Base-by-base conservation (phyloP, 805 yeast species). In the Metschnikowia noctiluminum region DNA sequence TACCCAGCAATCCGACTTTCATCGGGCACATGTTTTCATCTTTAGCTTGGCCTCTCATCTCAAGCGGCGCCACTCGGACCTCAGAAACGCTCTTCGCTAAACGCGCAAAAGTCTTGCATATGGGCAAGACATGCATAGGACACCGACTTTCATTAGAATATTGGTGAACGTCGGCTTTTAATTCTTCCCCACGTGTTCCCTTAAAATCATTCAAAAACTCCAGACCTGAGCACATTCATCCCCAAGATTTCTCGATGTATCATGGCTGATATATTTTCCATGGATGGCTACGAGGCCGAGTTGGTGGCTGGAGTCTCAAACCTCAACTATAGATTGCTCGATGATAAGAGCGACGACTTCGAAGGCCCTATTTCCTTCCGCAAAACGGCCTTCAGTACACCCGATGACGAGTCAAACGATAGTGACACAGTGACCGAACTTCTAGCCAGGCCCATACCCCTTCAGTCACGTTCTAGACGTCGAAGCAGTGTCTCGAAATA, bases 241-340 rank as follows among this genome's bases (percentile, higher is more conserved):
- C 21, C 21, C 4, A 30, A 10, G 6, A 2, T 10, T 30, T 12
- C 5, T 30, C 32, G 32, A 47, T 47, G 50, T 13, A 53, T 28
- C 34, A 69, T 69, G 73, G 54, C 72, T 14, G 71, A 61, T 35
- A 62, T 69, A 13, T 69, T 69, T 46, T 51, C 57, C 39, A 69
- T 69, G 73, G 73, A 69, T 40, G 73, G 65, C 53, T 64, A 64
- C 43, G 64, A 59, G 51, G 40, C 57, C 47, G 47, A 50, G 11
- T 43, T 53, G 42, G 37, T 48, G 7, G 37, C 42, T 28, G 58
- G 56, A 21, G 28, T 52, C 12, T 40, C 45, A 12, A 55, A 52
- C 35, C 62, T 66, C 49, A 67, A 67, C 57, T 66, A 67, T 44
- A 47, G 54, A 37, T 56, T 65, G 28, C 40, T 63, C 9, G 62